These are phyloP conservation scores for Jackrogersella minutella DNA, from an alignment of 495 filamentous ascomycete genomes.

Conservation along the genomic window DNA sequence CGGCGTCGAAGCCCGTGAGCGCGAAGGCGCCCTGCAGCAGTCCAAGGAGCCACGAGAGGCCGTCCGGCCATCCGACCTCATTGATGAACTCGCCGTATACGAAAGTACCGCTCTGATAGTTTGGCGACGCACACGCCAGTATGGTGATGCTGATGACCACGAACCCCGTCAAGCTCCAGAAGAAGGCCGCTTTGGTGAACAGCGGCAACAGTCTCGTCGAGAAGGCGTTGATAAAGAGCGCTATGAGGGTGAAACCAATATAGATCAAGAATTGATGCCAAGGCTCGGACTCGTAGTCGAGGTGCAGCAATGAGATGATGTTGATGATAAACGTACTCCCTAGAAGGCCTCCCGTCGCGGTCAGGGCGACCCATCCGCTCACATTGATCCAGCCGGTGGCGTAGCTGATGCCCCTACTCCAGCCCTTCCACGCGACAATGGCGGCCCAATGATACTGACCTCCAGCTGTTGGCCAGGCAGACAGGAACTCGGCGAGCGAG, in stretches of 20 bases:
- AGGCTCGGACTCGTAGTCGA: constrained; percentile 59
- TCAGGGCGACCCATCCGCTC: constrained; percentile 70
- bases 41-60: constrained; percentile 61
- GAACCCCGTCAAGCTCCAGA: constrained; percentile 74
- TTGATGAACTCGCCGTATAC: constrained; percentile 58
- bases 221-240: constrained; percentile 73
- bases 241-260: constrained; percentile 67
- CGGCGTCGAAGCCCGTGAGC: constrained; percentile 62
- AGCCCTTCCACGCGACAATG: constrained; percentile 65
- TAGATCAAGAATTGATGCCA: constrained; percentile 85
- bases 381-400: constrained; percentile 81
- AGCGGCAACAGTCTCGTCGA: constrained; percentile 67
- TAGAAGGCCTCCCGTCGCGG: constrained; percentile 44
- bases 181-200: constrained; percentile 69
- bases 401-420: constrained; percentile 71
- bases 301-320: constrained; percentile 44
- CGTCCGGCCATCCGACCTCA: constrained; percentile 63
- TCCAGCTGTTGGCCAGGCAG: constrained; percentile 73
- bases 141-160: constrained; percentile 73
- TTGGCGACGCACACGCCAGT: constrained; percentile 66
- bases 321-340: constrained; percentile 46
- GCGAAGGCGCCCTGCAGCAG: constrained; percentile 64
- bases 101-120: constrained; percentile 67
- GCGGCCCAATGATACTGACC: constrained; percentile 83
- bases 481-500: constrained; percentile 76